Conservation (phyloP, 2,329 filamentous ascomycete species). For the Didymella sp. region DNA sequence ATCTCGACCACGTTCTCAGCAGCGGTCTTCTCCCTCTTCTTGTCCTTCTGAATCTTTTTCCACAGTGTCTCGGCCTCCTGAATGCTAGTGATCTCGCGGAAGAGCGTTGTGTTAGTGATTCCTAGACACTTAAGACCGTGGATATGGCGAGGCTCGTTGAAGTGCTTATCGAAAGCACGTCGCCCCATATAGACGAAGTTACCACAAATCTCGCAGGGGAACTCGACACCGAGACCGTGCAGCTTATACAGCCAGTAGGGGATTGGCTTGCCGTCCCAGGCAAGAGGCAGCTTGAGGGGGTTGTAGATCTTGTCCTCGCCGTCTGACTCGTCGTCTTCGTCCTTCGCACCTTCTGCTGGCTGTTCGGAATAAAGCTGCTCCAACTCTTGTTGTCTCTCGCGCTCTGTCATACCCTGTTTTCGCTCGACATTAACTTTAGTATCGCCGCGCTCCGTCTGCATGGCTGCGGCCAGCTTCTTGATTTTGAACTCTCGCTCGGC, state of each 20-base stretch:
- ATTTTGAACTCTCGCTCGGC: conserved; percentile 88
- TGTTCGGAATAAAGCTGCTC: conserved; percentile 79
- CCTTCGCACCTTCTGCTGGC: conserved; percentile 62
- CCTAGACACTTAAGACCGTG: conserved; percentile 94
- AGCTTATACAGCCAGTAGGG: conserved; percentile 99
- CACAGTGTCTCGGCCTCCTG: conserved; percentile 87
- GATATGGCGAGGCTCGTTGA: conserved; percentile 91
- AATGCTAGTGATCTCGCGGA: conserved; percentile 92
- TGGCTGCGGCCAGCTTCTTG: conserved; percentile 77
- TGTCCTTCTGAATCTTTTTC: conserved; percentile 90
- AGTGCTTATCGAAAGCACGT: conserved; percentile 97
- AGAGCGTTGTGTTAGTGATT: conserved; percentile 88
- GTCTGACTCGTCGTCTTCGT: conserved; percentile 71
- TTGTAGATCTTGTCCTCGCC: conserved; percentile 91
- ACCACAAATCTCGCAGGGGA: conserved; percentile 94
- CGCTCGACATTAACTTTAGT: conserved; percentile 95
- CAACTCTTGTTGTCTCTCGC: conserved; percentile 91
- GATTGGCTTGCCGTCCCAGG: conserved; percentile 98
- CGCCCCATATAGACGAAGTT: conserved; percentile 99
- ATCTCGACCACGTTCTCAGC: conserved; percentile 93
- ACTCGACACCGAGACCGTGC: conserved; percentile 93
- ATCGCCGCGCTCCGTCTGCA: conserved; percentile 86
- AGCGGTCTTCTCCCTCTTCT: conserved; percentile 76
- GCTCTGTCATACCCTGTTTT: conserved; percentile 95
- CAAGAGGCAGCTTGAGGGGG: conserved; percentile 90